Evolutionary conservation across 2,329 filamentous ascomycete genomes (phyloP), one percentile per base, ranked within the genome.

Genomic region (Metarhizium brunneum): DNA sequence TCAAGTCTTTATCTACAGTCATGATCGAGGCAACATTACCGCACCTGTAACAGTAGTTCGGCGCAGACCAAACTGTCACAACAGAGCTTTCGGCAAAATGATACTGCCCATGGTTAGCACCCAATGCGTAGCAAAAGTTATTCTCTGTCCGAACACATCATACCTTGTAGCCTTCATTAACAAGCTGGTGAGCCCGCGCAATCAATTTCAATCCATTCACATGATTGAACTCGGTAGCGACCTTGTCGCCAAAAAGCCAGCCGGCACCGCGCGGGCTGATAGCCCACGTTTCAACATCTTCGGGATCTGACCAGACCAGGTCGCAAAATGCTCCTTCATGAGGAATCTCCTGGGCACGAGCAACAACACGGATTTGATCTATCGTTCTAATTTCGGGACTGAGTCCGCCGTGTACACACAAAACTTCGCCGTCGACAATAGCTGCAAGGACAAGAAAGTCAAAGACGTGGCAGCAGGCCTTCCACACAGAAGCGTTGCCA

Each of bases 251-350:
- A 70, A 99, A 99, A 0, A 95, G 90, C 77, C 96, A 99, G 0
- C 94, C 94, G n/a, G 94, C 94, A 40, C 94, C 94, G 64, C 94
- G 82, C 7, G 94, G 94, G 56, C 90, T 96, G 57, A 99, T 83
- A 16, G 90, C 92, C 80, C 96, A 99, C 61, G 96, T 95, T 65
- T 97, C 92, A 52, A 95, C 85, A 62, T 99, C 94, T 67, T 99
- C 94, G 1, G 94, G 94, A 68, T 99, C 94, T 54, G 90, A 96
- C 94, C 94, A 99, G 6, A 99, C 94, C 43, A 99, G 76, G 69
- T 99, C 94, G 52, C 94, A 96, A 84, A 99, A 99, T 2, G 94
- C 94, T 6, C 94, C 94, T 74, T 99, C 94, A 66, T 99, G 94
- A 6, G 94, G 94, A 64, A 99, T 99, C 71, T 99, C 94, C 64